Conservation (phyloP, 1,284 basidiomycete genomes). For the Rhodotorula sp. region DNA sequence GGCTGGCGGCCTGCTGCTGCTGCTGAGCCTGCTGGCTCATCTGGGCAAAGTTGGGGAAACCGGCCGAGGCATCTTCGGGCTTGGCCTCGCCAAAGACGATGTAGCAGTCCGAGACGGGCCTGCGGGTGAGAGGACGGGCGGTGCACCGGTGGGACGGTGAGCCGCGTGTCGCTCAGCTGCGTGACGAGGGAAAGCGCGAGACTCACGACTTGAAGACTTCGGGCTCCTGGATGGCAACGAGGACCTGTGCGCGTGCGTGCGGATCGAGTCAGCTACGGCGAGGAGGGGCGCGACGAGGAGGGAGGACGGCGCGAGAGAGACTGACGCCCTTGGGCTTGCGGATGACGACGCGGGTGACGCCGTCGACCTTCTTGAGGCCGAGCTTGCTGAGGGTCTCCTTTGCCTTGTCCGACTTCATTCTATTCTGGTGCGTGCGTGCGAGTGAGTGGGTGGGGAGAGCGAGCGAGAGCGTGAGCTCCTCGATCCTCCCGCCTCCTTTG, state of each 20-base stretch:
- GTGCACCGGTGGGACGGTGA: background rate
- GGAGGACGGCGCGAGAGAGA: too few species aligned
- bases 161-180: too few species aligned
- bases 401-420: conserved; percentile 22
- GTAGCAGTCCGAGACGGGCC: conserved; percentile 90
- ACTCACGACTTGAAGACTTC: conserved; percentile 88
- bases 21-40: conserved; percentile 23
- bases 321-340: conserved; percentile 56
- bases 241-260: conserved; percentile 57
- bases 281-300: background rate
- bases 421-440: background rate
- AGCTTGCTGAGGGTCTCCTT: conserved; percentile 59
- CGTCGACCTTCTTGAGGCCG: conserved; percentile 81
- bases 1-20: conserved; percentile 44
- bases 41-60: conserved; percentile 21
- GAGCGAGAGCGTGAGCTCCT: background rate
- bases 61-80: conserved; percentile 48
- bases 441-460: background rate
- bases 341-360: conserved; percentile 92
- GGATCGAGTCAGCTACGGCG: background rate
- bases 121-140: background rate
- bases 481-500: background rate
- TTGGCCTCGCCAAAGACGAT: conserved; percentile 99
- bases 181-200: too few species aligned
- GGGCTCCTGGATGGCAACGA: conserved; percentile 88